These are phyloP conservation scores for Elsinoe ampelina DNA, from an alignment of 2,329 filamentous ascomycete species.

Conservation along the genomic window DNA sequence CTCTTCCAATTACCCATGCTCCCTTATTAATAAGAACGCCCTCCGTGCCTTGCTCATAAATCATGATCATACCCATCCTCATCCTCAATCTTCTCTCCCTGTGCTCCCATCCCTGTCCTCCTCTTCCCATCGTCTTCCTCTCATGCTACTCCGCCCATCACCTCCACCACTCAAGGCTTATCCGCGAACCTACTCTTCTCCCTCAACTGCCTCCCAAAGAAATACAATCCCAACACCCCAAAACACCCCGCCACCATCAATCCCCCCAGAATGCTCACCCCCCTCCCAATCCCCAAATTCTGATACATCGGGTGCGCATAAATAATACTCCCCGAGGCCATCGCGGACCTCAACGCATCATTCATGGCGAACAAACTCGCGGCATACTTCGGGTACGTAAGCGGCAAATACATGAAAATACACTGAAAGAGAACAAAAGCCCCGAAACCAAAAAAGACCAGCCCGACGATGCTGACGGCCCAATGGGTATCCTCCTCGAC, in stretches of 20 bases:
- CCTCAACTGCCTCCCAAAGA: slow-evolving; percentile 25
- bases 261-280: slow-evolving; percentile 20
- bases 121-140: neutral
- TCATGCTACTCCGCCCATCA: neutral
- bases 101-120: neutral
- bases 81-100: no score
- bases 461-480: slow-evolving; percentile 33
- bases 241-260: slow-evolving; percentile 29
- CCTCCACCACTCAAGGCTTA: neutral
- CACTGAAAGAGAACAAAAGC: slow-evolving; percentile 36
- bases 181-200: slow-evolving; percentile 27
- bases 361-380: slow-evolving; percentile 53
- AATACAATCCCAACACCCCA: slow-evolving; percentile 28
- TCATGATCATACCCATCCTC: no score
- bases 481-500: slow-evolving; percentile 26
- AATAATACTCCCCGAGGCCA: slow-evolving; percentile 15
- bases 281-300: slow-evolving; percentile 15
- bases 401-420: slow-evolving; percentile 33
- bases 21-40: no score
- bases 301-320: slow-evolving; percentile 16
- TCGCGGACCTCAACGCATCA: slow-evolving; percentile 28
- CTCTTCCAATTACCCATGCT: no score
- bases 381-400: slow-evolving; percentile 37
- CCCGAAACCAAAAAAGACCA: slow-evolving; percentile 32
- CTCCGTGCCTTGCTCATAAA: no score